phyloP scores from a whole-genome alignment of 129 eudicot genomes.

The Escallonia rubra region DNA sequence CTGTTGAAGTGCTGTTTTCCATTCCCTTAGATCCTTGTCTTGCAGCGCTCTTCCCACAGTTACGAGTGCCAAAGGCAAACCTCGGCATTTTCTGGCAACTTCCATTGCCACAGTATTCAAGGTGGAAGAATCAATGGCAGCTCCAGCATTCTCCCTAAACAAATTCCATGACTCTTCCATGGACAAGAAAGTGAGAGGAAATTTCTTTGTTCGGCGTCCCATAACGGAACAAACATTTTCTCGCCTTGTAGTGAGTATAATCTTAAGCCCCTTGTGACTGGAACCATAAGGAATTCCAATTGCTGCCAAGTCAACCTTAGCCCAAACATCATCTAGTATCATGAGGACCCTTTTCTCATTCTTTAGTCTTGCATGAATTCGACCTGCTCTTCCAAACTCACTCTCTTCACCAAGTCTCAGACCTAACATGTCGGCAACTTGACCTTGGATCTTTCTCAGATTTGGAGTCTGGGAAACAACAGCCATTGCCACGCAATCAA shows the following conservation, averaged over 20 bases:
- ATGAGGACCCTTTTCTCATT: not conserved
- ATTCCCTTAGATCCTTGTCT: not conserved
- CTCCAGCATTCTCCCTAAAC: not conserved
- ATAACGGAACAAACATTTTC: not conserved
- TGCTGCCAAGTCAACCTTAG: not conserved
- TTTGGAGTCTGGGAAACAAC: not conserved
- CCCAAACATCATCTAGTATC: not conserved
- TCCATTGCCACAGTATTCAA: not conserved
- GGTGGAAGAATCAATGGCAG: not conserved
- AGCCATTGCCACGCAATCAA: not conserved
- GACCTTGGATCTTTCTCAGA: not conserved
- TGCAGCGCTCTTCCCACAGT: conserved; percentile 4
- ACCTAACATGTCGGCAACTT: not conserved
- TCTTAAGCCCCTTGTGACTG: not conserved
- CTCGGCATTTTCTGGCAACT: conserved; percentile 5
- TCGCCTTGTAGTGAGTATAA: not conserved
- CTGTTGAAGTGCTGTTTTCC: not conserved
- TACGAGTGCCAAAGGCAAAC: conserved; percentile 14
- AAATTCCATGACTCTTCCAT: not conserved
- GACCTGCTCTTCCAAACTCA: not conserved
- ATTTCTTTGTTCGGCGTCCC: not conserved
- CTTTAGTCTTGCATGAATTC: not conserved
- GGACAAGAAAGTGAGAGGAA: not conserved
- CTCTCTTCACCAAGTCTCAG: not conserved
- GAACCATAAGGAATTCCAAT: not conserved